Conservation (phyloP, 2,329 filamentous ascomycete species). For the Trichoderma sp. region DNA sequence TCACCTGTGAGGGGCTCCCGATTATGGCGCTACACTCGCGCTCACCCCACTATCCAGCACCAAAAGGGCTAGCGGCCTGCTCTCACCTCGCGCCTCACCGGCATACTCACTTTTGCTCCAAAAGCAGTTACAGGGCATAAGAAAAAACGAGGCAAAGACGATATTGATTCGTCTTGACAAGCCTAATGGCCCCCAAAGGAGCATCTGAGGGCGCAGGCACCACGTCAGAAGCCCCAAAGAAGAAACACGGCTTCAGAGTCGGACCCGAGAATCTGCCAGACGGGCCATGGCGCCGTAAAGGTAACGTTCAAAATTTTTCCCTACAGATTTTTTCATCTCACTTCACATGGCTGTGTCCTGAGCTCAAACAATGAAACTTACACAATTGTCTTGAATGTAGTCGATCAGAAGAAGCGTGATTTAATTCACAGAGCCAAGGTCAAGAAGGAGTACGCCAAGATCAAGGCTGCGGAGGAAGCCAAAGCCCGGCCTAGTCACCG, state of each 20-base stretch:
- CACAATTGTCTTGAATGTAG: slow-evolving; percentile 41
- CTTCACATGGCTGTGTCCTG: neutral
- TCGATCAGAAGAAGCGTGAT: slow-evolving; percentile 83
- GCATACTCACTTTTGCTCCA: neutral
- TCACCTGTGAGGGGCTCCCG: neutral
- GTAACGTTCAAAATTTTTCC: slow-evolving; percentile 32
- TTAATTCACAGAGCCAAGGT: slow-evolving; percentile 91
- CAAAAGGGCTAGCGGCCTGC: neutral
- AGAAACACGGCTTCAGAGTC: slow-evolving; percentile 73
- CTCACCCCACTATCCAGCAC: neutral
- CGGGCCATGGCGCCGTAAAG: slow-evolving; percentile 80
- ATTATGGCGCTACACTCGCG: neutral
- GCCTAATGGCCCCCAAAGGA: slow-evolving; percentile 36
- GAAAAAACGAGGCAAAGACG: neutral
- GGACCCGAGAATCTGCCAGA: slow-evolving; percentile 90
- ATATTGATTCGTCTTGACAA: neutral
- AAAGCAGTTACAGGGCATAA: neutral
- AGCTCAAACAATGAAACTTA: slow-evolving; percentile 22
- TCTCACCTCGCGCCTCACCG: slow-evolving; percentile 17
- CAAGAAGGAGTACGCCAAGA: slow-evolving; percentile 87
- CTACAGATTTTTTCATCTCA: neutral
- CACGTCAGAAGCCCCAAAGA: slow-evolving; percentile 48
- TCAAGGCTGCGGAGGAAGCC: slow-evolving; percentile 54
- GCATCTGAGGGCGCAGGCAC: slow-evolving; percentile 30
- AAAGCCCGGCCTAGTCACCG: slow-evolving; percentile 23